Conservation (phyloP, 352 stramenopile species). For the Globisporangium echinulatum region DNA sequence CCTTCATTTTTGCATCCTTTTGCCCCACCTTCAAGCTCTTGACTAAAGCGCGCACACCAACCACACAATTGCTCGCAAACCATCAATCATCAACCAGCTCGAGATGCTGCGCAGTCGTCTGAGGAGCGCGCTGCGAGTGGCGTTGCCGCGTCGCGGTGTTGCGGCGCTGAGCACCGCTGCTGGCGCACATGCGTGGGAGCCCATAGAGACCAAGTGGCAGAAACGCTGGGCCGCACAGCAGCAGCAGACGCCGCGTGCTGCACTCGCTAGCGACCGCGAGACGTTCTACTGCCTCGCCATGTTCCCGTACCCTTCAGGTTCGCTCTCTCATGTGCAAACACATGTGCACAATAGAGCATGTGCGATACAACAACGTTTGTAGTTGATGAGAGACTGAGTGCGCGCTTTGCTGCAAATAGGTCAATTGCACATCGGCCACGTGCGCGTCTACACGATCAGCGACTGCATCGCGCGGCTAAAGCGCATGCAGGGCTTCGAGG, state of each 20-base stretch:
- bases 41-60: too few species aligned
- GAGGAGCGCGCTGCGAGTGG: constrained; percentile 7
- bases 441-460: constrained; percentile 98
- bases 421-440: constrained; percentile 98
- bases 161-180: constrained; percentile 10
- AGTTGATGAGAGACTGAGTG: too few species aligned
- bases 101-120: constrained; percentile 12
- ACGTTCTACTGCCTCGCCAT: constrained; percentile 92
- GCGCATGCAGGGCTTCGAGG: constrained; percentile 95
- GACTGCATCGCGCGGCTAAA: constrained; percentile 97
- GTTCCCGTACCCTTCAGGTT: constrained; percentile 99
- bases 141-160: constrained; percentile 14
- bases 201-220: constrained; percentile 72
- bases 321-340: not conserved
- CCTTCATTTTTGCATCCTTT: too few species aligned
- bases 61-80: too few species aligned
- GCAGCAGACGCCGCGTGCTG: constrained; percentile 3
- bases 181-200: constrained; percentile 28
- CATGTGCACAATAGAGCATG: too few species aligned
- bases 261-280: constrained; percentile 26
- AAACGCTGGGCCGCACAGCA: constrained; percentile 41
- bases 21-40: too few species aligned
- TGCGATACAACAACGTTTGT: too few species aligned
- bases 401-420: constrained; percentile 18
- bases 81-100: too few species aligned